These are phyloP conservation scores for Dactylis glomerata DNA, from an alignment of 176 grass and related monocot species.

Conservation along the genomic window DNA sequence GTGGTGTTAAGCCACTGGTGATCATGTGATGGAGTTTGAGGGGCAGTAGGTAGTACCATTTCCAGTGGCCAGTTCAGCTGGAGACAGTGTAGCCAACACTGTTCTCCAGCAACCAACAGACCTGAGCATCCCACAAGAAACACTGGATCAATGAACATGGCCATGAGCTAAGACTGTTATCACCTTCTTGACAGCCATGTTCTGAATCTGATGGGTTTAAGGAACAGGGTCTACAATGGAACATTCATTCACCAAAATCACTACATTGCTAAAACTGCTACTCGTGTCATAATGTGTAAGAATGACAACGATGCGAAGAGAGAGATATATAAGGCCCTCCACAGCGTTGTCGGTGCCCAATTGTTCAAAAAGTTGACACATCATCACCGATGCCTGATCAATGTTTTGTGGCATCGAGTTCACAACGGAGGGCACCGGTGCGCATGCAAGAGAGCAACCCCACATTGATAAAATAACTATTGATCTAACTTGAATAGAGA, in stretches of 20 bases:
- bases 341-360: too few species aligned
- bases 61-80: neutral
- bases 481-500: too few species aligned
- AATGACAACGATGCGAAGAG: neutral
- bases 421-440: too few species aligned
- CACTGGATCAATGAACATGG: neutral
- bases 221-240: neutral
- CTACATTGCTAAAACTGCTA: neutral
- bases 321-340: too few species aligned
- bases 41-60: too few species aligned
- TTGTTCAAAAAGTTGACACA: too few species aligned
- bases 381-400: too few species aligned
- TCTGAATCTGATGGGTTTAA: neutral
- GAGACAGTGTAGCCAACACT: neutral
- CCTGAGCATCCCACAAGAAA: neutral
- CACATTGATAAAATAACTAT: too few species aligned
- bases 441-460: too few species aligned
- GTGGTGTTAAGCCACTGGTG: neutral
- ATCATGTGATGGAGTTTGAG: neutral
- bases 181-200: neutral
- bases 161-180: neutral
- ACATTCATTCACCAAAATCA: neutral
- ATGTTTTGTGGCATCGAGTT: too few species aligned
- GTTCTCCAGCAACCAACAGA: neutral
- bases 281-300: neutral